These are phyloP conservation scores for Magnolia kwangsiensis DNA, from an alignment of 164 flowering plant genomes.

Conservation along the genomic window DNA sequence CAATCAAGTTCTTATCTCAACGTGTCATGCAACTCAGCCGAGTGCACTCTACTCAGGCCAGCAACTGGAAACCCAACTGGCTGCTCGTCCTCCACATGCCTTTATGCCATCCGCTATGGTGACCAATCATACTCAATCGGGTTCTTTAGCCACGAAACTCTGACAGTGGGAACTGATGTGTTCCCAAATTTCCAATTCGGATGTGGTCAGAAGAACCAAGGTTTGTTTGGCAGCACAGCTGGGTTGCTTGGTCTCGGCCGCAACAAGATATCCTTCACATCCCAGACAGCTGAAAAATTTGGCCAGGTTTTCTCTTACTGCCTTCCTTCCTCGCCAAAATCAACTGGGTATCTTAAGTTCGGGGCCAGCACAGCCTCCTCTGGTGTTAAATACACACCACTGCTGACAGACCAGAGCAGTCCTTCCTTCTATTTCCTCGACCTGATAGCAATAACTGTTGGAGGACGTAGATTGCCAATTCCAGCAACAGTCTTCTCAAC, in stretches of 20 bases:
- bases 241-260: constrained; percentile 58
- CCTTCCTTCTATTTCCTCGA: constrained; percentile 33
- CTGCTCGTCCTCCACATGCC: constrained; percentile 36
- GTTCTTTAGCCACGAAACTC: constrained; percentile 29
- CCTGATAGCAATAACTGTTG: constrained; percentile 26
- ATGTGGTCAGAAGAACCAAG: constrained; percentile 54
- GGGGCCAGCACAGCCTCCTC: constrained; percentile 11
- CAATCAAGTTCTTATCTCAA: constrained; percentile 34
- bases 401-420: constrained; percentile 6
- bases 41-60: constrained; percentile 14
- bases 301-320: constrained; percentile 52
- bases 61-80: constrained; percentile 24
- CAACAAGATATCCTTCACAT: constrained; percentile 32
- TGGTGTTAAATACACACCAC: constrained; percentile 16
- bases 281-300: constrained; percentile 39
- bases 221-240: constrained; percentile 39
- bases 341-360: constrained; percentile 36
- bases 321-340: constrained; percentile 35
- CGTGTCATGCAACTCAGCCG: constrained; percentile 30
- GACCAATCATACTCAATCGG: constrained; percentile 49
- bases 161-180: constrained; percentile 26
- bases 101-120: constrained; percentile 46
- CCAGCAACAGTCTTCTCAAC: constrained; percentile 14
- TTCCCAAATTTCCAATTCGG: constrained; percentile 40
- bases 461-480: constrained; percentile 23